Conservation (phyloP, 495 filamentous ascomycete species). For the Trichoderma orchidacearum region DNA sequence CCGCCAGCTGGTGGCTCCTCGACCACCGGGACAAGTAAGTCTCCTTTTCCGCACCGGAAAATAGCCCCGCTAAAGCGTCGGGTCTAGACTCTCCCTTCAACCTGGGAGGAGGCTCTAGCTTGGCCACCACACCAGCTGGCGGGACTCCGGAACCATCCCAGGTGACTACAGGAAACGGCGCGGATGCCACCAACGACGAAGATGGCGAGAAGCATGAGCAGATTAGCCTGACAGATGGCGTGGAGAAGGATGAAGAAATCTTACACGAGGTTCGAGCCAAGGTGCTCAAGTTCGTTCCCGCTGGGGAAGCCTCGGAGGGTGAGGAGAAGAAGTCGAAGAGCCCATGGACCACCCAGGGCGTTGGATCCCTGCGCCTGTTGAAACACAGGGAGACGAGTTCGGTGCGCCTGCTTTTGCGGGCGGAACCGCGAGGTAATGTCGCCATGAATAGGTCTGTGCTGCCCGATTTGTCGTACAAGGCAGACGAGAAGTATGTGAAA, state of each 20-base stretch:
- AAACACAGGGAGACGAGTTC: conserved; percentile 49
- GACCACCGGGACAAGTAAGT: conserved; percentile 32
- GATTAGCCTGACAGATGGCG: conserved; percentile 48
- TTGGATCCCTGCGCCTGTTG: conserved; percentile 52
- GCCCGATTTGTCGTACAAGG: conserved; percentile 42
- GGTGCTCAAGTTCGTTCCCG: conserved; percentile 36
- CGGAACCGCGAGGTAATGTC: conserved; percentile 55
- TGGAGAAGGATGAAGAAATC: conserved; percentile 57
- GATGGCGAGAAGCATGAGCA: conserved; percentile 38
- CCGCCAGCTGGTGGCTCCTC: conserved; percentile 13
- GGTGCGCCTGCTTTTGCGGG: conserved; percentile 51
- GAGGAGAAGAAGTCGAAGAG: conserved; percentile 20
- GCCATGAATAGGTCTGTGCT: conserved; percentile 53
- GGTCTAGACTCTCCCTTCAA: conserved; percentile 28
- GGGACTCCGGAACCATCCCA: conserved; percentile 46
- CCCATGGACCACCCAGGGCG: conserved; percentile 45
- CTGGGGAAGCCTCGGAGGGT: conserved; percentile 20
- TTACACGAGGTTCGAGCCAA: conserved; percentile 50
- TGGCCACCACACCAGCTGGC: conserved; percentile 44
- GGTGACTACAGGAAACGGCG: conserved; percentile 30
- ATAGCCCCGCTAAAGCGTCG: conserved; percentile 2
- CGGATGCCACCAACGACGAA: conserved; percentile 27
- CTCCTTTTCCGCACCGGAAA: conserved; percentile 6
- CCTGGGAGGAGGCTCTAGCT: conserved; percentile 34
- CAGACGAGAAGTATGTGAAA: conserved; percentile 39